Evolutionary conservation across 2,329 filamentous ascomycete genomes (phyloP).

Genomic region (Knoxdaviesia capensis): DNA sequence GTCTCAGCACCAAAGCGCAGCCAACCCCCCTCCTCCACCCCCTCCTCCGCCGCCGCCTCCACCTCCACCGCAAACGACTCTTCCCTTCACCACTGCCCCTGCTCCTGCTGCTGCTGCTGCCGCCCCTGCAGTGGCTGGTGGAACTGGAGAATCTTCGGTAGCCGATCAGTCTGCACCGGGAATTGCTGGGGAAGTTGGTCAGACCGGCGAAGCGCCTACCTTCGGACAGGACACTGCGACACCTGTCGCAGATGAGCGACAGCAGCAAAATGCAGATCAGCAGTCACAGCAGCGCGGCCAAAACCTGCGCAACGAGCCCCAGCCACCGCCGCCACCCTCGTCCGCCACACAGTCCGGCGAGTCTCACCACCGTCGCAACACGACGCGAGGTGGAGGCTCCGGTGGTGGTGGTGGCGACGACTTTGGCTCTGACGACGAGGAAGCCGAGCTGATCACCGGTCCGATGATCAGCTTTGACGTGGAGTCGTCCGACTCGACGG

Average conservation of each 20-base stretch:
- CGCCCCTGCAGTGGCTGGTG: too few species aligned
- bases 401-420: constrained; percentile 22
- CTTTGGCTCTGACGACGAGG: constrained; percentile 35
- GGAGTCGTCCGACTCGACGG: constrained; percentile 31
- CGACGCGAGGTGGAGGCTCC: not conserved
- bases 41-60: constrained; percentile 1
- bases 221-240: too few species aligned
- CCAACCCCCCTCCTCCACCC: too few species aligned
- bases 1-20: too few species aligned
- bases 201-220: too few species aligned
- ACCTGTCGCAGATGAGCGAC: constrained; percentile 1
- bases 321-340: not conserved
- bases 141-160: too few species aligned
- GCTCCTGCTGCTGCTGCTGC: constrained; percentile 2
- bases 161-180: too few species aligned
- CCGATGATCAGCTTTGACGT: constrained; percentile 42
- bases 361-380: not conserved
- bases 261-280: constrained; percentile 8
- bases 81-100: constrained; percentile 6
- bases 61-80: constrained; percentile 1
- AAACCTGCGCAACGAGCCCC: not conserved
- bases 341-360: not conserved
- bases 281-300: constrained; percentile 9
- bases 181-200: too few species aligned
- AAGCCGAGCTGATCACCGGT: constrained; percentile 30